These are phyloP conservation scores for Camellia oleifera DNA, from an alignment of 179 eudicot species.

Conservation along the genomic window DNA sequence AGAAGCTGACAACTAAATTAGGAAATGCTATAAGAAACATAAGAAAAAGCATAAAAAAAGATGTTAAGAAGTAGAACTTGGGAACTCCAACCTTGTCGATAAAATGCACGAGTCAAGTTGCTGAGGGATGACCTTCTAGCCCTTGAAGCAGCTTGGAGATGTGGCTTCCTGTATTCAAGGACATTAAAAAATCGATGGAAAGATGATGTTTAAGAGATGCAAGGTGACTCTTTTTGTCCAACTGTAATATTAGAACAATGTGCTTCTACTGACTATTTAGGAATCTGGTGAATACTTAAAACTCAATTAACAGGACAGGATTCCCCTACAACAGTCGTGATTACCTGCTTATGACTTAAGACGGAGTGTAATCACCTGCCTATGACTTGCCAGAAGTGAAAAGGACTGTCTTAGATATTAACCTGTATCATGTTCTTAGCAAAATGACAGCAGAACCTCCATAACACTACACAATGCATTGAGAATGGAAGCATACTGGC, in stretches of 20 bases:
- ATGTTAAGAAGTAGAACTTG: not conserved
- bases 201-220: slow-evolving; percentile 3
- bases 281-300: not conserved
- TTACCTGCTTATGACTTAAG: not conserved
- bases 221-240: not conserved
- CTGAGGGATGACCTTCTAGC: slow-evolving; percentile 44
- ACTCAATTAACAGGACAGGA: not conserved
- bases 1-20: not conserved
- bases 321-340: not conserved
- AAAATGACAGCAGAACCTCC: not conserved
- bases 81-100: slow-evolving; percentile 34
- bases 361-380: not conserved
- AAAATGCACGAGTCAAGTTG: slow-evolving; percentile 42
- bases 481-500: not conserved
- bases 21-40: not conserved
- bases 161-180: slow-evolving; percentile 26
- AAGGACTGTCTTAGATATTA: not conserved
- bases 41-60: not conserved
- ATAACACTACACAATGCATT: not conserved
- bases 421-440: not conserved
- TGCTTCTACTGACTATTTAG: not conserved
- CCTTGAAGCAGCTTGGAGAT: slow-evolving; percentile 30
- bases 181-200: not conserved
- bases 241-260: not conserved
- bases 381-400: not conserved